These are phyloP conservation scores for Penicillium sumatraense DNA, from an alignment of 2,329 filamentous ascomycete species.

Conservation along the genomic window DNA sequence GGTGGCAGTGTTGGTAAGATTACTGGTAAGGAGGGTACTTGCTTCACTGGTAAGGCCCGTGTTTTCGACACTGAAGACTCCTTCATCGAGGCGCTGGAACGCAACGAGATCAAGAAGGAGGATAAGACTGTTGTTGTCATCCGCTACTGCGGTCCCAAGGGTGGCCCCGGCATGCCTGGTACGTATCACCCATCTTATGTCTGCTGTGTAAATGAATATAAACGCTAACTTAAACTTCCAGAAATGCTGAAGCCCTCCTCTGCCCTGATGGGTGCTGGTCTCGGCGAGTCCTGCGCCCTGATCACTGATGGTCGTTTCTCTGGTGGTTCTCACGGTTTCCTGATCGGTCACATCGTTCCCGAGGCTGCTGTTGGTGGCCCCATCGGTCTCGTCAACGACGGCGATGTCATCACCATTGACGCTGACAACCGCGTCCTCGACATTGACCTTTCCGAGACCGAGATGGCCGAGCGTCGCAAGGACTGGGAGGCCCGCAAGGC, in stretches of 20 bases:
- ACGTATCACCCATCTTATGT: conserved; percentile 9
- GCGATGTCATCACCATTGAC: conserved; percentile 81
- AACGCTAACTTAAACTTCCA: conserved; percentile 58
- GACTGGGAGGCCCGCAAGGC: conserved; percentile 60
- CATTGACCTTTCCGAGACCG: conserved; percentile 68
- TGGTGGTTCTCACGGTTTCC: conserved; percentile 82
- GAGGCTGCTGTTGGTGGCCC: conserved; percentile 86
- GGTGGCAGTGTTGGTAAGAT: conserved; percentile 76
- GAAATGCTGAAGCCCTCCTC: conserved; percentile 76
- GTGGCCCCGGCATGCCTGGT: conserved; percentile 70
- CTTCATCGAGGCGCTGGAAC: conserved; percentile 70
- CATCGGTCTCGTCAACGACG: conserved; percentile 80
- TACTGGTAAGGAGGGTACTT: conserved; percentile 73
- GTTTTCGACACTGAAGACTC: conserved; percentile 72
- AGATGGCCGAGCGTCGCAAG: conserved; percentile 62
- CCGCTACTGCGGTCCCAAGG: conserved; percentile 74
- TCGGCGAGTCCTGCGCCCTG: conserved; percentile 71
- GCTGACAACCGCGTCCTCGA: conserved; percentile 72
- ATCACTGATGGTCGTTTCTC: conserved; percentile 68
- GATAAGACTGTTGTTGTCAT: conserved; percentile 79
- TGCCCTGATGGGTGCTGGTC: conserved; percentile 74
- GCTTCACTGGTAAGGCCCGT: conserved; percentile 70
- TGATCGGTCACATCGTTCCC: conserved; percentile 86
- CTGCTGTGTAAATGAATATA: too few relatives aligned
- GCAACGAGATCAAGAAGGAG: conserved; percentile 71